These are phyloP conservation scores for Ceratonia siliqua DNA, from an alignment of 306 rosid genomes.

Conservation along the genomic window DNA sequence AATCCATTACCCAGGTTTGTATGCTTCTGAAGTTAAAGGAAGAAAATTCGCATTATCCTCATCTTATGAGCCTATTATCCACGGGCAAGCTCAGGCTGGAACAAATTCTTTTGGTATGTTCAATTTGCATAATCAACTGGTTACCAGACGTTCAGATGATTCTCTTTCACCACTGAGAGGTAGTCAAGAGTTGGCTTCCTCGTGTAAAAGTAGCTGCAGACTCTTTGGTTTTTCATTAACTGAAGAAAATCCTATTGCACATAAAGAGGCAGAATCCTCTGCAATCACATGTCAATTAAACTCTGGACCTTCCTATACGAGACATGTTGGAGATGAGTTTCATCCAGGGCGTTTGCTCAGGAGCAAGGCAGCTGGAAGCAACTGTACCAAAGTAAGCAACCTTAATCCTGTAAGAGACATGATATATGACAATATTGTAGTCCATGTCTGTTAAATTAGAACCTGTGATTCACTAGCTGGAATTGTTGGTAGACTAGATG, in stretches of 20 bases:
- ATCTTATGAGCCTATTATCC: constrained; percentile 26
- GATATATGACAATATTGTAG: constrained; percentile 32
- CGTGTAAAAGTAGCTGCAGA: constrained; percentile 79
- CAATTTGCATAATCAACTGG: constrained; percentile 36
- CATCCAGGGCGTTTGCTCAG: constrained; percentile 52
- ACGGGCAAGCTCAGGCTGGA: constrained; percentile 38
- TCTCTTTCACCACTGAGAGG: constrained; percentile 41
- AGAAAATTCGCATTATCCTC: constrained; percentile 39
- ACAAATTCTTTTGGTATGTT: constrained; percentile 21
- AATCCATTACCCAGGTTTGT: constrained; percentile 26
- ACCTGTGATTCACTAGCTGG: constrained; percentile 17
- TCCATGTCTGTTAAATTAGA: constrained; percentile 9
- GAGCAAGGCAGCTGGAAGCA: constrained; percentile 59
- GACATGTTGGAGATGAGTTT: constrained; percentile 58
- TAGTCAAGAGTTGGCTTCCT: constrained; percentile 50
- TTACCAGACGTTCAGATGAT: constrained; percentile 31
- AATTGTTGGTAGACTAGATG: background rate
- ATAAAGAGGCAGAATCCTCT: constrained; percentile 46
- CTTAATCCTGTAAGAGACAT: constrained; percentile 31
- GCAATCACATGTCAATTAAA: constrained; percentile 45
- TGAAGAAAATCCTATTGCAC: constrained; percentile 51
- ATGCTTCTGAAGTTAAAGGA: constrained; percentile 40
- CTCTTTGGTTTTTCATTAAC: constrained; percentile 91
- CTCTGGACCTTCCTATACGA: constrained; percentile 54
- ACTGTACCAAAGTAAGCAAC: constrained; percentile 64